Conservation (phyloP, 2,329 filamentous ascomycete genomes). For the Cordyceps farinosa region DNA sequence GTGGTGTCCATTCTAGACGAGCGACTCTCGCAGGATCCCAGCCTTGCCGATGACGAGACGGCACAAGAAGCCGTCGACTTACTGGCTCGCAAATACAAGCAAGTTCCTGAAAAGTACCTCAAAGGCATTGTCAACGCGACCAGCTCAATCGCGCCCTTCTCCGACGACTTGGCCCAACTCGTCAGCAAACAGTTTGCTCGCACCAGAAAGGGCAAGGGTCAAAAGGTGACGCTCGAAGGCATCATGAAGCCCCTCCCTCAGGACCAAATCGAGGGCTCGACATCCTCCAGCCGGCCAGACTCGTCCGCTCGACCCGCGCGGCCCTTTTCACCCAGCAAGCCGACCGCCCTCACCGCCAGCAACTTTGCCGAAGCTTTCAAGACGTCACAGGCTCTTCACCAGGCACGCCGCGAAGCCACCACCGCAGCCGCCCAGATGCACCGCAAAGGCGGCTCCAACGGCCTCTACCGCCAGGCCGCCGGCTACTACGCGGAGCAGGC, state of each 20-base stretch:
- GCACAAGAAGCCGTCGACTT: conserved; percentile 26
- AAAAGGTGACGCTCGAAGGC: conserved; percentile 38
- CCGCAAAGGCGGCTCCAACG: conserved; percentile 60
- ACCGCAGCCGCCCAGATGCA: conserved; percentile 40
- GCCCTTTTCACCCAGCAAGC: not conserved
- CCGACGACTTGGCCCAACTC: conserved; percentile 39
- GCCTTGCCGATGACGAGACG: conserved; percentile 29
- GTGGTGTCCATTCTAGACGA: conserved; percentile 42
- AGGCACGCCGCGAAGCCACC: conserved; percentile 31
- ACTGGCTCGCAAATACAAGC: conserved; percentile 37
- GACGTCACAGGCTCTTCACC: conserved; percentile 27
- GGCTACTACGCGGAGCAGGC: conserved; percentile 71
- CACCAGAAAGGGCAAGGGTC: conserved; percentile 35
- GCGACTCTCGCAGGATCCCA: conserved; percentile 35
- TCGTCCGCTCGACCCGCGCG: conserved; percentile 1
- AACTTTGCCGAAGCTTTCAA: conserved; percentile 30
- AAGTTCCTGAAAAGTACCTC: conserved; percentile 43
- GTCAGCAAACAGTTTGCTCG: conserved; percentile 39
- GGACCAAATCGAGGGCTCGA: conserved; percentile 30
- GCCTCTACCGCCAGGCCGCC: conserved; percentile 70
- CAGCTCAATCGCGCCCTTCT: conserved; percentile 31
- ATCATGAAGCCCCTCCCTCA: conserved; percentile 35
- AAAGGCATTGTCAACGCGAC: conserved; percentile 41
- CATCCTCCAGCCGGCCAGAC: not conserved
- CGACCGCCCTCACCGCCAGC: conserved; percentile 19